Conservation (phyloP, 495 filamentous ascomycete genomes). For the Terfezia claveryi region DNA sequence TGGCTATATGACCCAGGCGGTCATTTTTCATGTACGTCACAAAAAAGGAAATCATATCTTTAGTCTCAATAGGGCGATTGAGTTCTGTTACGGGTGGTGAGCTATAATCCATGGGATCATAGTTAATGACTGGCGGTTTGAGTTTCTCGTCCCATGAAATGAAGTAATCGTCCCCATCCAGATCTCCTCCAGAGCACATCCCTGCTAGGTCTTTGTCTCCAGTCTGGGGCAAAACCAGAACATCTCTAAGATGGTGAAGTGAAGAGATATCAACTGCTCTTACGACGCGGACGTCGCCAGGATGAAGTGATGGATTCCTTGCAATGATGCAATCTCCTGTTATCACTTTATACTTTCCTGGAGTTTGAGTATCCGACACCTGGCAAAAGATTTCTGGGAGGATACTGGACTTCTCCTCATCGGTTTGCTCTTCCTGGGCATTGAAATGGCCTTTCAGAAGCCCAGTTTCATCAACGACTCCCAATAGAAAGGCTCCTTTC, state of each 20-base stretch:
- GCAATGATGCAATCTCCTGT: slow-evolving; percentile 63
- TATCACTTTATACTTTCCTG: slow-evolving; percentile 38
- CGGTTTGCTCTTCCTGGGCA: slow-evolving; percentile 8
- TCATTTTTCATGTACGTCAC: slow-evolving; percentile 90
- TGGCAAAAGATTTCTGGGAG: slow-evolving; percentile 84
- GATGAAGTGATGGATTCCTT: slow-evolving; percentile 84
- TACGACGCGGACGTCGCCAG: slow-evolving; percentile 79
- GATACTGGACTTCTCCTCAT: slow-evolving; percentile 9
- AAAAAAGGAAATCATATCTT: slow-evolving; percentile 65
- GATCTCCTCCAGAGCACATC: slow-evolving; percentile 91
- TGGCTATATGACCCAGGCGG: slow-evolving; percentile 53
- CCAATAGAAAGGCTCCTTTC: slow-evolving; percentile 69
- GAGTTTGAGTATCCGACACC: slow-evolving; percentile 32
- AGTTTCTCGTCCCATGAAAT: slow-evolving; percentile 79
- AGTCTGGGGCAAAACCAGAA: slow-evolving; percentile 65
- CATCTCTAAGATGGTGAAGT: slow-evolving; percentile 54
- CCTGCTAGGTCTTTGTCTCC: slow-evolving; percentile 69
- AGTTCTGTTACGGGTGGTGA: slow-evolving; percentile 27
- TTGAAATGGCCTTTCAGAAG: slow-evolving; percentile 47
- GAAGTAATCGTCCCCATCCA: slow-evolving; percentile 90
- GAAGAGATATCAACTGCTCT: slow-evolving; percentile 53
- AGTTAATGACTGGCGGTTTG: slow-evolving; percentile 44
- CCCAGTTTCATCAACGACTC: slow-evolving; percentile 65
- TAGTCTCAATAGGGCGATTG: slow-evolving; percentile 35
- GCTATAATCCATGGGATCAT: slow-evolving; percentile 51